Conservation (phyloP, 345 rosid genomes). For the Eucalyptus regnans region DNA sequence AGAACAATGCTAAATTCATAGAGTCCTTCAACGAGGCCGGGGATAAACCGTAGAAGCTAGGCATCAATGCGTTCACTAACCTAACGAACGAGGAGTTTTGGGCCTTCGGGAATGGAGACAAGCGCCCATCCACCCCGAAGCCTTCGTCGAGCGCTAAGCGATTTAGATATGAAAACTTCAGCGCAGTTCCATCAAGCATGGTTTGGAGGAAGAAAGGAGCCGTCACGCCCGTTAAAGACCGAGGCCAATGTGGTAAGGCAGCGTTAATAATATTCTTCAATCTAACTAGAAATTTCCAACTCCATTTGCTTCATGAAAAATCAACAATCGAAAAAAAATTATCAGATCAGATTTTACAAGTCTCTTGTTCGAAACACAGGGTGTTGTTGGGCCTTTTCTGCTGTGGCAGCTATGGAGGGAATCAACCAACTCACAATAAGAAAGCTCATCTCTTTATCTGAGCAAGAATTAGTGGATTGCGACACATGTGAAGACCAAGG, state of each 20-base stretch:
- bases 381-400: not conserved
- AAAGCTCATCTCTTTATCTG: not conserved
- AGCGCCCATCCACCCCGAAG: not conserved
- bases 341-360: not conserved
- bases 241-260: not conserved
- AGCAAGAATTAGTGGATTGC: not conserved
- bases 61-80: slow-evolving; percentile 20
- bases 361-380: not conserved
- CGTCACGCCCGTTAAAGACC: not conserved
- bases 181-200: not conserved
- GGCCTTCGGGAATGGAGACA: not conserved
- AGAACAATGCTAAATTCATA: slow-evolving; percentile 11
- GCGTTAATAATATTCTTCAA: no score
- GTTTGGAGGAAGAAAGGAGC: not conserved
- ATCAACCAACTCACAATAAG: not conserved
- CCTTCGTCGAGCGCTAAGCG: not conserved
- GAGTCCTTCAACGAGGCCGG: slow-evolving; percentile 6
- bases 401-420: not conserved
- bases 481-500: not conserved
- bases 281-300: no score
- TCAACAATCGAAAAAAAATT: no score
- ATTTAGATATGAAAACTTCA: not conserved
- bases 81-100: slow-evolving; percentile 11
- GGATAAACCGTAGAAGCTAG: slow-evolving; percentile 11
- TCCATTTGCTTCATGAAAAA: no score